Evolutionary conservation across 768 basidiomycete genomes (phyloP).

Genomic region (Trametes punicea): DNA sequence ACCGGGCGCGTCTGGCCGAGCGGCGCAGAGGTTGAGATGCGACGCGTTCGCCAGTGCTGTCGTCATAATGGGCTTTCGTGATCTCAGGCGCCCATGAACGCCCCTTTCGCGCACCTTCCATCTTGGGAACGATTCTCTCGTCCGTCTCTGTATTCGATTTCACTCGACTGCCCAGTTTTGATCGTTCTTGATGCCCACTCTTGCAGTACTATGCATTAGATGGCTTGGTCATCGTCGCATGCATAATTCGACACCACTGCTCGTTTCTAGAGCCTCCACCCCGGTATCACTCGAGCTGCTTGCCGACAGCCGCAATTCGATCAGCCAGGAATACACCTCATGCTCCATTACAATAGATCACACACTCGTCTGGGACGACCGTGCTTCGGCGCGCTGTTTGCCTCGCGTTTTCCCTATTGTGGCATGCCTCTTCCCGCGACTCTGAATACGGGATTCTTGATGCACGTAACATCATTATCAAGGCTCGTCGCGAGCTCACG

Average conservation of each 20-base stretch:
- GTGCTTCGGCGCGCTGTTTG: not conserved
- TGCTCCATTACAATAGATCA: too few species aligned
- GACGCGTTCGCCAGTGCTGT: constrained; percentile 1
- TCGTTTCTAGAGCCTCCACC: too few species aligned
- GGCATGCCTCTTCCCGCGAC: not conserved
- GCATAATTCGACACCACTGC: not conserved
- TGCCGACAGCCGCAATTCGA: too few species aligned
- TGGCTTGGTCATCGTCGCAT: not conserved
- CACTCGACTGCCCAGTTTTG: constrained; percentile 2
- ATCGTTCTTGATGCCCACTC: not conserved
- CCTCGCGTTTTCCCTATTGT: not conserved
- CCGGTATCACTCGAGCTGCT: too few species aligned
- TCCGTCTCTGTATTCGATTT: constrained; percentile 1
- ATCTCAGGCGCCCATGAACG: not conserved
- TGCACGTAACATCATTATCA: too few species aligned
- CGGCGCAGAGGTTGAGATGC: too few species aligned
- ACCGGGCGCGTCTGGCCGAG: too few species aligned
- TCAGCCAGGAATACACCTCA: too few species aligned
- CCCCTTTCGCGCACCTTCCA: constrained; percentile 1
- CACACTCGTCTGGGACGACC: not conserved
- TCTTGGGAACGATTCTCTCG: constrained; percentile 16
- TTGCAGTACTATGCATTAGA: not conserved
- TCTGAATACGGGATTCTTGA: too few species aligned
- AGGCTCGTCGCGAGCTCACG: too few species aligned
- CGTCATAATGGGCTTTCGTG: not conserved